Evolutionary conservation across 2,329 filamentous ascomycete species (phyloP).

Genomic region (Lecanicillium sp.): DNA sequence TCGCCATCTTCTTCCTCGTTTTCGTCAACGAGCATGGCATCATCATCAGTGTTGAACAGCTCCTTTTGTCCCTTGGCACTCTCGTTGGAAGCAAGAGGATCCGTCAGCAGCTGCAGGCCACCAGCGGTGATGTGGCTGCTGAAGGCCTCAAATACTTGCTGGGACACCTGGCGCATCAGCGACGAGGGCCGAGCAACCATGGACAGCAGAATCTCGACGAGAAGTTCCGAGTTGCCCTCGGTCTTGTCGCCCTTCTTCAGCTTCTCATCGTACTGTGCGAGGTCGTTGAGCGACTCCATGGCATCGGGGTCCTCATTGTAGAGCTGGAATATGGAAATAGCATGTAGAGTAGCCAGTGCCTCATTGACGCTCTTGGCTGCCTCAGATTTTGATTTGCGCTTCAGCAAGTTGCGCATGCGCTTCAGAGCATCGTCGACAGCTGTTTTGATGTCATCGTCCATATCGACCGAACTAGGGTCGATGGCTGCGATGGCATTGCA

Average conservation of each 20-base stretch:
- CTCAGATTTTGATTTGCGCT: conserved; percentile 29
- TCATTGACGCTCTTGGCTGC: conserved; percentile 41
- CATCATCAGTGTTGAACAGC: conserved; percentile 68
- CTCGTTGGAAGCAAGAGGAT: conserved; percentile 73
- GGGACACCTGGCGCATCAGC: conserved; percentile 77
- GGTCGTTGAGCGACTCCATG: conserved; percentile 72
- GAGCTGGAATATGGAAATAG: conserved; percentile 77
- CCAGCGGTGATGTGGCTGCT: conserved; percentile 66
- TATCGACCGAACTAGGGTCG: conserved; percentile 44
- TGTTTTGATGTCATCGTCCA: conserved; percentile 49
- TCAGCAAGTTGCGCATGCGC: conserved; percentile 47
- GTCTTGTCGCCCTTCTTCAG: conserved; percentile 51
- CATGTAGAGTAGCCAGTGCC: conserved; percentile 74
- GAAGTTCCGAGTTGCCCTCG: conserved; percentile 57
- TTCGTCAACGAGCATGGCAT: conserved; percentile 48
- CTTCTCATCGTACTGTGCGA: conserved; percentile 69
- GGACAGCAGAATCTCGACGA: conserved; percentile 85
- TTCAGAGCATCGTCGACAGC: conserved; percentile 47
- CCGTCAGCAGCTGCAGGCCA: conserved; percentile 59
- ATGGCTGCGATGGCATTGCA: conserved; percentile 50
- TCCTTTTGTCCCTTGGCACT: conserved; percentile 77
- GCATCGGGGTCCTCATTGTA: conserved; percentile 88
- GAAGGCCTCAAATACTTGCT: conserved; percentile 83
- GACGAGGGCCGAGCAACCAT: conserved; percentile 82
- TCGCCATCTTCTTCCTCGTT: conserved; percentile 32